A percentile compares a stretch with the other conserved stretches of the same genome.
Conservation (phyloP, 2,329 filamentous ascomycete species). For the Penicillium occitanis region DNA sequence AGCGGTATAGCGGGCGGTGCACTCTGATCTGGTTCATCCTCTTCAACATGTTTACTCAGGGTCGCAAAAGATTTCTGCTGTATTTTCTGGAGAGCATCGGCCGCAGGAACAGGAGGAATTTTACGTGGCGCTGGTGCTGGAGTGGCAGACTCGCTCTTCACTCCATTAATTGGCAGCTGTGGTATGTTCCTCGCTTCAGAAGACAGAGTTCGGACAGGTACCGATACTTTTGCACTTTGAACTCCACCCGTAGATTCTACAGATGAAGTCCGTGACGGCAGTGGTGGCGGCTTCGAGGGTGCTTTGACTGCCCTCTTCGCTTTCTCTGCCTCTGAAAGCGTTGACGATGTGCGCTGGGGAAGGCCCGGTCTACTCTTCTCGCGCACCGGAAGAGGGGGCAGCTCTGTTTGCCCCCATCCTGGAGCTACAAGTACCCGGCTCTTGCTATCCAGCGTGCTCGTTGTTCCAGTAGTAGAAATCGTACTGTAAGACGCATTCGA, state of each 20-base stretch:
- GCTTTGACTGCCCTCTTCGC: slow-evolving; percentile 11
- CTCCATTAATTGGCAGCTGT: slow-evolving; percentile 19
- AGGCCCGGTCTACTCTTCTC: slow-evolving; percentile 28
- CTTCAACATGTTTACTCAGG: slow-evolving; percentile 41
- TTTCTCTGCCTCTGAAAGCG: slow-evolving; percentile 17
- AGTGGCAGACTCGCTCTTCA: slow-evolving; percentile 22
- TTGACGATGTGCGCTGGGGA: slow-evolving; percentile 24
- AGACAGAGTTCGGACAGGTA: slow-evolving; percentile 15
- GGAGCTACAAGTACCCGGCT: slow-evolving; percentile 53
- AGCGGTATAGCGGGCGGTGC: slow-evolving; percentile 54
- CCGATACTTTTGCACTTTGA: background rate
- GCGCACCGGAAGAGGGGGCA: slow-evolving; percentile 56
- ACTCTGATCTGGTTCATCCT: slow-evolving; percentile 25
- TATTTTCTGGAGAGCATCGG: slow-evolving; percentile 37
- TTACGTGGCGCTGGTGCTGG: slow-evolving; percentile 30
- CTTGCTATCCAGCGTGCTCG: slow-evolving; percentile 34
- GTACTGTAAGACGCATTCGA: slow-evolving; percentile 55
- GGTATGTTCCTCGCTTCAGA: slow-evolving; percentile 10
- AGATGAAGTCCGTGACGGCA: slow-evolving; percentile 18
- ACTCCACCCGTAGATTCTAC: background rate
- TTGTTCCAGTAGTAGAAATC: slow-evolving; percentile 46
- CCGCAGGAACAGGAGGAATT: slow-evolving; percentile 37
- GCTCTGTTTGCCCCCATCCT: slow-evolving; percentile 55
- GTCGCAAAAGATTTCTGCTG: slow-evolving; percentile 50
- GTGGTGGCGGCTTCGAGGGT: slow-evolving; percentile 10